Base-by-base conservation (phyloP, 768 basidiomycete species). In the Cantharellus cinnabarinus region DNA sequence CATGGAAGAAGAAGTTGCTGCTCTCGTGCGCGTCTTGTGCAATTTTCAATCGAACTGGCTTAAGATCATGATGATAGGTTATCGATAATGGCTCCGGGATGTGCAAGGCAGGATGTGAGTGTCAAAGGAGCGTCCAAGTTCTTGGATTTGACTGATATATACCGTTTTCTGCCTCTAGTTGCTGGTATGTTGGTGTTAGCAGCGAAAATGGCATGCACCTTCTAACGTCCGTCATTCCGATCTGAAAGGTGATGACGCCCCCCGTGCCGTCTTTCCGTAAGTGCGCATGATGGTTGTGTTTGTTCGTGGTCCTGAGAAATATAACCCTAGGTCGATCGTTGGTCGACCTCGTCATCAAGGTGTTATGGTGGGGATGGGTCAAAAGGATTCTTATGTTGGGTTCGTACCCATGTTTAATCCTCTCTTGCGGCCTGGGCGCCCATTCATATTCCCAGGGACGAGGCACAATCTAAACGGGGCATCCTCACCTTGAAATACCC, bases 21-120 rank as follows among this genome's bases (percentile, higher is more conserved):
- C 75, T 66, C 71, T 77, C 68, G 74, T 76, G 66, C 62, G 73
- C 69, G 42, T 3, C 57, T 15, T 3, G 42, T 41, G 50, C 35
- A 15, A 39, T 38, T 37, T 37, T 42, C n/a, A 50, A 58, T 48
- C 41, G 3, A 50, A 14, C 1, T 10, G 10, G 44, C 10, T 48
- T 29, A 48, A 10, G 10, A 20, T 42, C 29, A 52, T 48, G 10
- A 29, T 29, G 20, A 29, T 44, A 64, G 63, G 85, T 88, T 72
- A 84, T 87, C 70, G 85, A 89, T 73, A 88, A 88, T 72, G 89
- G 89, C 69, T 97, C 93, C 69, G 94, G 93, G 74, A 98, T 97
- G 93, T 97, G 93, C 85, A 98, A 98, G 77, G 94, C 94, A 80
- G 94, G 95, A 74, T 90, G 87, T 89, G 71, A 67, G 85, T 83